Evolutionary conservation across 2,329 filamentous ascomycete genomes (phyloP).

Genomic region (Hymenoscyphus linearis): DNA sequence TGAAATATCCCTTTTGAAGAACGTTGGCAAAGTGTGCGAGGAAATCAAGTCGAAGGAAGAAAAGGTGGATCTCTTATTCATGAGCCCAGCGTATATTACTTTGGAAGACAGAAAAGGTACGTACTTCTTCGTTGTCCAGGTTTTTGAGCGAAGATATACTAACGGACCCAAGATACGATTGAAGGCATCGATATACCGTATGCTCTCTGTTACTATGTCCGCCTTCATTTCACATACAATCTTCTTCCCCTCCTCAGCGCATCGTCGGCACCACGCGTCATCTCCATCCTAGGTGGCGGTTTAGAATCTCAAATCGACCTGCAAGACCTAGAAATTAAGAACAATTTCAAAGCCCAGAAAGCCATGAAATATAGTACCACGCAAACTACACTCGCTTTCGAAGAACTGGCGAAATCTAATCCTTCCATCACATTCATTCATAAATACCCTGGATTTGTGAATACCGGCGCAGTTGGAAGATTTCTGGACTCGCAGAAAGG

Average conservation of each 20-base stretch:
- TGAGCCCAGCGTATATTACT: slow-evolving; percentile 37
- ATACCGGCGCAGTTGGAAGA: slow-evolving; percentile 32
- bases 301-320: slow-evolving; percentile 47
- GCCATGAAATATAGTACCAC: slow-evolving; percentile 42
- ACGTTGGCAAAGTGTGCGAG: slow-evolving; percentile 44
- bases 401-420: slow-evolving; percentile 42
- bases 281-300: slow-evolving; percentile 48
- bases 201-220: slow-evolving; percentile 51
- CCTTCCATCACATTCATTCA: slow-evolving; percentile 40
- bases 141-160: background rate
- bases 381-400: slow-evolving; percentile 46
- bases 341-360: slow-evolving; percentile 35
- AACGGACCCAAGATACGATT: slow-evolving; percentile 39
- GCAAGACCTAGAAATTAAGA: slow-evolving; percentile 35
- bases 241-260: slow-evolving; percentile 51
- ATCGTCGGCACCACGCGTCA: slow-evolving; percentile 43
- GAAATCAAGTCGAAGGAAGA: slow-evolving; percentile 41
- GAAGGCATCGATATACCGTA: slow-evolving; percentile 52
- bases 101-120: slow-evolving; percentile 27
- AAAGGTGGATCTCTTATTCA: slow-evolving; percentile 42
- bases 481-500: slow-evolving; percentile 23
- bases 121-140: background rate
- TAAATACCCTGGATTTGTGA: slow-evolving; percentile 36
- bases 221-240: slow-evolving; percentile 50
- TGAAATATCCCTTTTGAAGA: slow-evolving; percentile 45